phyloP scores from a whole-genome alignment of 352 stramenopile genomes.

The Phytophthora citricola region DNA sequence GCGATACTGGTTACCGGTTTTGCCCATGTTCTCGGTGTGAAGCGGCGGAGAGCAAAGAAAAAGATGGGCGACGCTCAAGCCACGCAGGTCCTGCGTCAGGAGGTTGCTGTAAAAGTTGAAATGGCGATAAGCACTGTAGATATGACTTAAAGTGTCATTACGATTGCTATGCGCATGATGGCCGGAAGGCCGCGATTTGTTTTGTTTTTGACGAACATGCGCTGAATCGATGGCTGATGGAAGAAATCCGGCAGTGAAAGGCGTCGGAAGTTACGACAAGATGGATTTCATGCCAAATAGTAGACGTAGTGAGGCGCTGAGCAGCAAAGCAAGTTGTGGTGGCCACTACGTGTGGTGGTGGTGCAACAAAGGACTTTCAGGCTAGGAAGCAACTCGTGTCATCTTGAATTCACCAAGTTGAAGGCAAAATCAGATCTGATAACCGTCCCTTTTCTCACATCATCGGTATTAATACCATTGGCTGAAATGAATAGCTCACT shows the following conservation, averaged over 20 bases:
- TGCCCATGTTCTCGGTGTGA: slow-evolving; percentile 8
- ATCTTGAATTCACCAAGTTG: slow-evolving; percentile 33
- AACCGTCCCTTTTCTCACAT: slow-evolving; percentile 23
- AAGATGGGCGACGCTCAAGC: slow-evolving; percentile 12
- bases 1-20: slow-evolving; percentile 27
- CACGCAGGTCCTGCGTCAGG: too few species aligned
- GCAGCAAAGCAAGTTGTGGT: neutral
- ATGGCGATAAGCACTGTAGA: too few species aligned
- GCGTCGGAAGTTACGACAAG: too few species aligned
- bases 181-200: too few species aligned
- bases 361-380: too few species aligned
- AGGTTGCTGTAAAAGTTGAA: too few species aligned
- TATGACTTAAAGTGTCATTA: neutral
- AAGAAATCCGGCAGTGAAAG: too few species aligned
- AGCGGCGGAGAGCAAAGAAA: slow-evolving; percentile 9
- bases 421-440: slow-evolving; percentile 39
- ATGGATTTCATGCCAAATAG: too few species aligned
- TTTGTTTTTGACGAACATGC: too few species aligned
- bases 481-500: slow-evolving; percentile 1
- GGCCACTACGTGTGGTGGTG: neutral
- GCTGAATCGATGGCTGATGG: too few species aligned
- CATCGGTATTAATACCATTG: slow-evolving; percentile 3
- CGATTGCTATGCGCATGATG: too few species aligned
- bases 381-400: neutral
- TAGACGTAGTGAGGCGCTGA: neutral